These are phyloP conservation scores for Plenodomus tracheiphilus DNA, from an alignment of 2,329 filamentous ascomycete species.

Conservation along the genomic window DNA sequence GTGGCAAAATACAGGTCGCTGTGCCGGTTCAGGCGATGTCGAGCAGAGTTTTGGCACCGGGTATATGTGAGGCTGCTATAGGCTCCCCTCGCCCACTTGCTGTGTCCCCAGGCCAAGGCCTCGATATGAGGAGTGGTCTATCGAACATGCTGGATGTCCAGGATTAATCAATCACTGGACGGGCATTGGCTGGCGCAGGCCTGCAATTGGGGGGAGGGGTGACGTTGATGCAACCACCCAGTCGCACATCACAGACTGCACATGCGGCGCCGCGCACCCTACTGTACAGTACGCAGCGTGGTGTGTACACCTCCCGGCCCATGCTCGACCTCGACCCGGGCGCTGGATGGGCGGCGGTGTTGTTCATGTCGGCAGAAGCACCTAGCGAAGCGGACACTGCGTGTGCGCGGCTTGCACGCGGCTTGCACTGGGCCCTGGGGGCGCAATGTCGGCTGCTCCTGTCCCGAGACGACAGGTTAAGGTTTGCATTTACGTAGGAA, in stretches of 20 bases:
- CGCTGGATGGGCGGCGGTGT: slow-evolving; percentile 9
- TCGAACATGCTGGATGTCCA: slow-evolving; percentile 16
- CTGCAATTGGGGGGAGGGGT: slow-evolving; percentile 5
- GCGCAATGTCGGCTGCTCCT: slow-evolving; percentile 9
- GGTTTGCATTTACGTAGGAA: not conserved
- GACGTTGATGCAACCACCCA: slow-evolving; percentile 12
- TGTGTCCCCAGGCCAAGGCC: slow-evolving; percentile 15
- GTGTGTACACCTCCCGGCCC: slow-evolving; percentile 14
- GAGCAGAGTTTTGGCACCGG: slow-evolving; percentile 12
- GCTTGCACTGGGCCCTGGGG: not conserved
- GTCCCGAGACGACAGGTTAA: slow-evolving; percentile 8
- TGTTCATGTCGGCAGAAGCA: slow-evolving; percentile 18
- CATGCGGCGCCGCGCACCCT: slow-evolving; percentile 7
- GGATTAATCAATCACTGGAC: slow-evolving; percentile 15
- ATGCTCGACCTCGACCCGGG: slow-evolving; percentile 18
- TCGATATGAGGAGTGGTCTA: slow-evolving; percentile 20
- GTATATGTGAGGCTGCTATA: slow-evolving; percentile 38
- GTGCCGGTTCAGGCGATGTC: slow-evolving; percentile 19
- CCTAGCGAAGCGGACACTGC: slow-evolving; percentile 4
- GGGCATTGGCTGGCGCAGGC: slow-evolving; percentile 10
- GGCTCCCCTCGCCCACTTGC: slow-evolving; percentile 12
- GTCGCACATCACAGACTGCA: slow-evolving; percentile 7
- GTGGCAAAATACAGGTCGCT: slow-evolving; percentile 17
- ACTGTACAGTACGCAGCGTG: slow-evolving; percentile 1
- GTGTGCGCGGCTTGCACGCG: not conserved